A percentile compares a stretch with the other conserved stretches of the same genome.
phyloP scores from a whole-genome alignment of 768 basidiomycete genomes.

The Collybiopsis luxurians region DNA sequence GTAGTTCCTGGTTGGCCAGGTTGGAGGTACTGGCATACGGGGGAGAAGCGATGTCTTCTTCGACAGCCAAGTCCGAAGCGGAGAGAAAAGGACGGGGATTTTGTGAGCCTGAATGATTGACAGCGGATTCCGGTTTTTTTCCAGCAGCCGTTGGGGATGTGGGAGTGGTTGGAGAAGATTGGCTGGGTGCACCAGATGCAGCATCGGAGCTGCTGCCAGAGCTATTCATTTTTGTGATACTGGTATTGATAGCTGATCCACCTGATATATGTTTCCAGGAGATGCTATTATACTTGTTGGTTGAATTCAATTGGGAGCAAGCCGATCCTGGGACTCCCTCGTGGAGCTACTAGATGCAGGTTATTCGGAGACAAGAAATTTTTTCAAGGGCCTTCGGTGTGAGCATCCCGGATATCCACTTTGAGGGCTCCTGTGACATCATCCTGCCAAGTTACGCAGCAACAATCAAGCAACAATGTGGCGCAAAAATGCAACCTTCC shows the following conservation, averaged over 20 bases:
- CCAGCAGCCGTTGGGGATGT: neutral
- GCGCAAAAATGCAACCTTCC: neutral
- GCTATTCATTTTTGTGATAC: neutral
- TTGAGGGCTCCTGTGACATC: neutral
- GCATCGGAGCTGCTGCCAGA: neutral
- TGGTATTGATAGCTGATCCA: too few species aligned
- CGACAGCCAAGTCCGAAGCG: neutral
- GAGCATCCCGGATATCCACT: neutral
- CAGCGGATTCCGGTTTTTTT: too few species aligned
- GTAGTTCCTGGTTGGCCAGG: slow-evolving; percentile 13
- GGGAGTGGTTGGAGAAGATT: neutral
- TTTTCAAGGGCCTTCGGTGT: neutral
- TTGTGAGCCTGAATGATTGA: neutral
- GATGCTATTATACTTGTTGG: too few species aligned
- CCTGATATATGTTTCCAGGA: too few species aligned
- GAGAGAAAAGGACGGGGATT: neutral
- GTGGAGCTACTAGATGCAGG: too few species aligned
- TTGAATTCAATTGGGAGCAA: too few species aligned
- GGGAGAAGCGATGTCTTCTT: slow-evolving; percentile 28
- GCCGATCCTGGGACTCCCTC: too few species aligned
- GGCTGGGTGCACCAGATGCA: neutral
- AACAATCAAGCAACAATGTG: neutral
- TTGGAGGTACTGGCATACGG: slow-evolving; percentile 38
- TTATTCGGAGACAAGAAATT: neutral
- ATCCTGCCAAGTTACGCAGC: neutral